Evolutionary conservation across 139 green algal species (phyloP).

Genomic region (Micractinium conductrix): DNA sequence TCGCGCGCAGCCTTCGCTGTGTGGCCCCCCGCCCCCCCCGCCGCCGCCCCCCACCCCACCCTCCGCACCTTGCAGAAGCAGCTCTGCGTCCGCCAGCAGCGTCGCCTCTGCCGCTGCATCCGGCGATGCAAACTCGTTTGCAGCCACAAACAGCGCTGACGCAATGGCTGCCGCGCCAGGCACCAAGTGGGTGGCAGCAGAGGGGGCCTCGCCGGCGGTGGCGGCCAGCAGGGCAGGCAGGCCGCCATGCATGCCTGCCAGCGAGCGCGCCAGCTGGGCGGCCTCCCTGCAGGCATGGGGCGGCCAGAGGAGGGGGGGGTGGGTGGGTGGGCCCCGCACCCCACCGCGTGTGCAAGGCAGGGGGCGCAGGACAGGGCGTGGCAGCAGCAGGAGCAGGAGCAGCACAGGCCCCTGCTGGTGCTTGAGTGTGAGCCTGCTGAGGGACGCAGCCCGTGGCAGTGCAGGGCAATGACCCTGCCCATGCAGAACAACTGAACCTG

Average conservation of each 20-base stretch:
- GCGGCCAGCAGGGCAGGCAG: slow-evolving; percentile 44
- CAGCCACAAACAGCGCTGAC: slow-evolving; percentile 44
- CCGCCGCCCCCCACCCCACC: not conserved
- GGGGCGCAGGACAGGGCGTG: not conserved
- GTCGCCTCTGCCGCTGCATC: slow-evolving; percentile 33
- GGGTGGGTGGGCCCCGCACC: not conserved
- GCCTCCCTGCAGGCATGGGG: not conserved
- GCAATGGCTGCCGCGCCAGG: slow-evolving; percentile 28
- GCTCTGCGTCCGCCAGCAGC: slow-evolving; percentile 37
- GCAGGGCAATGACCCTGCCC: not conserved
- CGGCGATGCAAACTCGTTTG: slow-evolving; percentile 50
- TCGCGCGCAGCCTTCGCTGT: too few species aligned
- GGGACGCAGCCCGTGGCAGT: not conserved
- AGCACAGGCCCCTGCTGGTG: not conserved
- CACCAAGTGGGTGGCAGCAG: not conserved
- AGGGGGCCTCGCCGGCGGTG: not conserved
- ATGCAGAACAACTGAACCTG: not conserved
- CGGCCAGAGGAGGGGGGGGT: not conserved
- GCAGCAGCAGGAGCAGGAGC: not conserved
- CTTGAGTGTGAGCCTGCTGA: too few species aligned
- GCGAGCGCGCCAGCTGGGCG: slow-evolving; percentile 18
- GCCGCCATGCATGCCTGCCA: slow-evolving; percentile 24
- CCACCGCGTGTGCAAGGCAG: too few species aligned
- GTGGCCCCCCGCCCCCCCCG: not conserved
- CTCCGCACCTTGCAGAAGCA: slow-evolving; percentile 24